Conservation (phyloP, 352 stramenopile species). For the Pythium monospermum region DNA sequence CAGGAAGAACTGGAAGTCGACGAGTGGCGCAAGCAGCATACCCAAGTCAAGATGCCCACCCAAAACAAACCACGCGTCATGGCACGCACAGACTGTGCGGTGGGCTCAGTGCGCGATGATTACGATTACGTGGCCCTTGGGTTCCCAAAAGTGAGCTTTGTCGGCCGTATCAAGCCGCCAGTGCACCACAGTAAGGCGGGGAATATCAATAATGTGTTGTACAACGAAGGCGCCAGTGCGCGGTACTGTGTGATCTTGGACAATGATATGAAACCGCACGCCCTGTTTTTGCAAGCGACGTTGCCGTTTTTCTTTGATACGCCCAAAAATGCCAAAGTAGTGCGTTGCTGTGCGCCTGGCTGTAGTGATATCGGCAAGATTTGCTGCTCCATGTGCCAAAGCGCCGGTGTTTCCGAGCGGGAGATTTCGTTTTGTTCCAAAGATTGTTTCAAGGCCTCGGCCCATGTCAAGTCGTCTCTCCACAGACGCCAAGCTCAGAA, state of each 20-base stretch:
- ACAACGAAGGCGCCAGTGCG: constrained; percentile 81
- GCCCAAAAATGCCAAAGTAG: constrained; percentile 58
- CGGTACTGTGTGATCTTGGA: constrained; percentile 79
- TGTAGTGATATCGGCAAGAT: constrained; percentile 39
- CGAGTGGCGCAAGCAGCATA: constrained; percentile 79
- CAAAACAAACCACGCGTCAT: constrained; percentile 54
- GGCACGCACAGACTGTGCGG: constrained; percentile 60
- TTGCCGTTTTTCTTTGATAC: constrained; percentile 82
- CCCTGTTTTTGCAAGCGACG: constrained; percentile 67
- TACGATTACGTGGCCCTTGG: constrained; percentile 78
- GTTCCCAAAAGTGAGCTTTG: constrained; percentile 68
- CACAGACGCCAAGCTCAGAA: constrained; percentile 39
- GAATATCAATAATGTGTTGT: constrained; percentile 86
- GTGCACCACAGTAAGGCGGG: constrained; percentile 83
- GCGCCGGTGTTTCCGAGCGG: constrained; percentile 35
- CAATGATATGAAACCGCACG: constrained; percentile 80
- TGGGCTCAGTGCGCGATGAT: constrained; percentile 73
- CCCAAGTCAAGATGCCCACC: constrained; percentile 69
- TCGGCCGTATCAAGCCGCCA: constrained; percentile 74
- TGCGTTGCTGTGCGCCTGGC: constrained; percentile 33
- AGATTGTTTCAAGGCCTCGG: constrained; percentile 43
- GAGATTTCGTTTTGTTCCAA: constrained; percentile 42
- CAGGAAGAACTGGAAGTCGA: constrained; percentile 83
- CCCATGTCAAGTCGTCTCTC: constrained; percentile 31
- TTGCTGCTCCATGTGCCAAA: constrained; percentile 40